Evolutionary conservation across 2,329 filamentous ascomycete genomes (phyloP), one percentile per base, ranked within the genome.

Genomic region (Daldinia sp.): DNA sequence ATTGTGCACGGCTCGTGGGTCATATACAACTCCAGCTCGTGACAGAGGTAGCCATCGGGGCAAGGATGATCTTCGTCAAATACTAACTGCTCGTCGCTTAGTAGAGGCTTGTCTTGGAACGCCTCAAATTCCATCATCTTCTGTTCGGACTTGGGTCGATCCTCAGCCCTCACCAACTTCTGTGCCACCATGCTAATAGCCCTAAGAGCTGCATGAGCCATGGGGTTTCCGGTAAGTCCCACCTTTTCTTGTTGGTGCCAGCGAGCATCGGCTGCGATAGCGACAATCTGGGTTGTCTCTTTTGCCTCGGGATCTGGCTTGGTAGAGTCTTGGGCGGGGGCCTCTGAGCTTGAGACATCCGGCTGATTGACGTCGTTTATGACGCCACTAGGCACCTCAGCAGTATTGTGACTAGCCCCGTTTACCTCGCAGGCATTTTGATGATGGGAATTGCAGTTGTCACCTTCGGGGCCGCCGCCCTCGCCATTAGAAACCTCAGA

Each of bases 1-100:
- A 97, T 97, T 67, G 97, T 88, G 78, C 96, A 99, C 4, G 96
- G 96, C 81, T 99, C 96, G 77, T 98, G 94, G 1, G 94, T 97
- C 68, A 97, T 85, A 81, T 98, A 98, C 63, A 99, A 88, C 80
- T 98, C 95, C 33, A 99, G 87, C 61, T 93, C 93, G 73, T 97
- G 93, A 81, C 95, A 98, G 20, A 99, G 89, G 79, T 99, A 99
- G 60, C 95, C 95, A 73, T 93, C 92, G 35, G 88, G 87, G 71
- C 85, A 87, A 44, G 87, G 88, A 75, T 90, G 91, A 74, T 90
- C 89, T 74, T 88, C 82, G 55, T 85, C 83, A 75, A 89, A 92
- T 69, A 90, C 87, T 61, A 81, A 78, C 69, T 83, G 80, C 78
- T 96, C 92, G 63, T 92, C 82, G 2, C 85, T 82, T n/a, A 91